Conservation (phyloP, 202 grass and related monocot genomes). For the Setaria italica region DNA sequence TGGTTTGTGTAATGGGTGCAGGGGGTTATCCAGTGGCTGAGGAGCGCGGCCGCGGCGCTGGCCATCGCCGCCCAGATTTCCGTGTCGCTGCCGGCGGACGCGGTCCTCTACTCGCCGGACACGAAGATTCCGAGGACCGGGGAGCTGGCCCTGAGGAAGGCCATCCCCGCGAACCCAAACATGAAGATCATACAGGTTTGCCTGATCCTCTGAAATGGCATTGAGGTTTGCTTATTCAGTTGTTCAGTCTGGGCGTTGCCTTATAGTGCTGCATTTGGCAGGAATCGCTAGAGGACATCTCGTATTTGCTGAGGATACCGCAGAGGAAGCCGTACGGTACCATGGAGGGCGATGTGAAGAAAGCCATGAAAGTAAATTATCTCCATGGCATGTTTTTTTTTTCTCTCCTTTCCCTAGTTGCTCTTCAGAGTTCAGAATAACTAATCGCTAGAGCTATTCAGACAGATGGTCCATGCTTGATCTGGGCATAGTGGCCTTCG, state of each 20-base stretch:
- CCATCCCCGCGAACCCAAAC: slow-evolving; percentile 82
- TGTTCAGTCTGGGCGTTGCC: neutral
- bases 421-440: neutral
- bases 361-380: slow-evolving; percentile 71
- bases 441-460: neutral
- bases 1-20: slow-evolving; percentile 35
- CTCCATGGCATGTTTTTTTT: slow-evolving; percentile 11
- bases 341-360: slow-evolving; percentile 88
- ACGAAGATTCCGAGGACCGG: slow-evolving; percentile 92
- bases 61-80: slow-evolving; percentile 73
- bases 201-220: neutral
- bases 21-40: slow-evolving; percentile 42
- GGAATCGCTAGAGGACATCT: slow-evolving; percentile 92
- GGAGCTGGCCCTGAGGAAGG: slow-evolving; percentile 87
- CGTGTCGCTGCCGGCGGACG: slow-evolving; percentile 68
- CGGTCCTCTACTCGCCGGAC: slow-evolving; percentile 90
- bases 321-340: slow-evolving; percentile 88
- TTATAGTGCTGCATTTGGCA: slow-evolving; percentile 41
- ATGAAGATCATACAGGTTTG: slow-evolving; percentile 91
- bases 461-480: slow-evolving; percentile 9
- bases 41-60: slow-evolving; percentile 61
- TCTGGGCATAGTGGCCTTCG: neutral
- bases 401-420: neutral
- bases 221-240: neutral
- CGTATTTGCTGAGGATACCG: slow-evolving; percentile 86